Evolutionary conservation across 495 filamentous ascomycete genomes (phyloP), one percentile per base, ranked within the genome.

Genomic region (Rostrohypoxylon terebratum): DNA sequence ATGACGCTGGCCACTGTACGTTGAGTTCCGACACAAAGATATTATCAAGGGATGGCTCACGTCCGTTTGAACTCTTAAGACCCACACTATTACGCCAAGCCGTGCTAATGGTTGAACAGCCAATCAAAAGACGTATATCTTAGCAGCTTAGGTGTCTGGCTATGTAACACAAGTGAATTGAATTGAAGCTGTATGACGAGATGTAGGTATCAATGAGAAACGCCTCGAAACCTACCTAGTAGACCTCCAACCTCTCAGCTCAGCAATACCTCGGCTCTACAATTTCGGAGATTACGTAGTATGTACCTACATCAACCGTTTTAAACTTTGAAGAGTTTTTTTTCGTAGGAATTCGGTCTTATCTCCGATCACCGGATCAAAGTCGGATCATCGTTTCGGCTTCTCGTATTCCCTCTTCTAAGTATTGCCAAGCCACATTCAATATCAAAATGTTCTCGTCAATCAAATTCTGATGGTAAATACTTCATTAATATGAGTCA

Each of bases 351-450:
- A 54, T 20, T 34, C 31, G 4, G 34, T 11, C 65, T 61, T 68
- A 68, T 68, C 65, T 68, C 65, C 65, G 65, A 55, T 68, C 9
- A 68, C 65, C 55, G 64, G 64, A 47, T 45, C 42, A 45, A 18
- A 45, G 16, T 18, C 13, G 48, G 48, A 53, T 40, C 47, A 45
- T 42, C 42, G 16, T 5, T 25, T 59, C 55, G 55, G 55, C 55
- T 42, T 50, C 20, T 50, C 47, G 47, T 9, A 11, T 1, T 3
- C 21, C 21, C 23, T 25, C n/a, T 31, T 31, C 21, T 53, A 5
- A 31, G 48, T 4, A 53, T 34, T 34, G 48, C 62, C 62, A 48
- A 66, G 50, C 13, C 21, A 33, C 4, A 38, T 23, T 34, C 21
- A 55, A 36, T 59, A 59, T 34, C 38, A 42, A 20, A 40, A 40